Percentiles rank a stretch among this genome's conserved stretches.
These are phyloP conservation scores for Funneliformis caledonium DNA, from an alignment of 371 early-diverging fungal species.

Conservation along the genomic window DNA sequence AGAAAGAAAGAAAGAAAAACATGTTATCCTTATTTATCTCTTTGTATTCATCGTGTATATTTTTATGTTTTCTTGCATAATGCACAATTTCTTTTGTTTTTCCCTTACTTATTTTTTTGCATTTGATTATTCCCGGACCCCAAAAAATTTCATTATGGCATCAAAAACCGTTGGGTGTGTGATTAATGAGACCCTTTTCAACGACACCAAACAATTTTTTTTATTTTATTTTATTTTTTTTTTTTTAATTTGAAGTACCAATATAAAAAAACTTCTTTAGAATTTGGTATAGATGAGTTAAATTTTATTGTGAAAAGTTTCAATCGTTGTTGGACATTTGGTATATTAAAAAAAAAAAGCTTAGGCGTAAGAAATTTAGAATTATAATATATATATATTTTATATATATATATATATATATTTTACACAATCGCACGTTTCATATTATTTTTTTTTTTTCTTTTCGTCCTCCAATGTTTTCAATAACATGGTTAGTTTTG, in stretches of 20 bases:
- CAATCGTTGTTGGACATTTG: conserved; percentile 5
- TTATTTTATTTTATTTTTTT: background rate
- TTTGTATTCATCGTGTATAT: background rate
- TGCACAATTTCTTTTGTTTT: background rate
- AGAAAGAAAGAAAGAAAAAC: background rate
- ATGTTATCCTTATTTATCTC: background rate
- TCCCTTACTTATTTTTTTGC: background rate
- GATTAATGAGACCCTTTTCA: background rate
- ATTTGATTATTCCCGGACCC: background rate
- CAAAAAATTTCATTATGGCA: background rate
- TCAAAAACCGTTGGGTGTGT: background rate
- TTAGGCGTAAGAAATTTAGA: background rate
- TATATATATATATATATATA: too few relatives aligned
- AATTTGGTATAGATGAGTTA: conserved; percentile 1
- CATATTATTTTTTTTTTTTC: background rate
- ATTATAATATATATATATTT: too few relatives aligned
- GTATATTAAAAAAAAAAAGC: conserved; percentile 14
- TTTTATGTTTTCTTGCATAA: background rate
- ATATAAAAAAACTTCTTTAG: conserved; percentile 17
- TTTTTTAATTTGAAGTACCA: conserved; percentile 2
- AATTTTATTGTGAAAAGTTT: background rate
- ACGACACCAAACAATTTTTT: background rate
- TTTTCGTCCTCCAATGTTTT: background rate
- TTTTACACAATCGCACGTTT: background rate
- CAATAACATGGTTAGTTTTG: background rate